Base-by-base conservation (phyloP, 129 eudicot genomes). In the Smallanthus sonchifolius region DNA sequence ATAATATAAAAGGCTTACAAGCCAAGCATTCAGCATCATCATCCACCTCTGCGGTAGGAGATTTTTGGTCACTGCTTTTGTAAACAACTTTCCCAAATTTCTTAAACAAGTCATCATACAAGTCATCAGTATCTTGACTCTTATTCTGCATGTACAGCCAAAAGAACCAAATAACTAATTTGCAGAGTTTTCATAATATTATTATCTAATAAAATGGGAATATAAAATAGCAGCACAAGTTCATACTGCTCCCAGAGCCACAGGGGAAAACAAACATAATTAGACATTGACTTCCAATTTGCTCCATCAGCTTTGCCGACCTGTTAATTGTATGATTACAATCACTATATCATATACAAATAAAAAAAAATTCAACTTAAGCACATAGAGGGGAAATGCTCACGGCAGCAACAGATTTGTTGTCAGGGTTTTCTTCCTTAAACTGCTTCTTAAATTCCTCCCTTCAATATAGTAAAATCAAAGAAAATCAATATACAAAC, bases 11-110 rank as follows among this genome's bases (percentile, higher is more conserved):
- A 74, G 45, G 69, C 96, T 83, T 84, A 95, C 99, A 95, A 42
- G 96, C 77, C 81, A 95, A 85, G 75, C 96, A 77, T 81, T 95
- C 96, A 72, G 97, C 97, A 81, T 95, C 99, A 69, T 95, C 97
- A 72, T 91, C 99, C 71, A 83, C 88, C 45, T 95, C 97, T 61
- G 87, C 87, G 28, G 47, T 76, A 72, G 90, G 86, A 76, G 92
- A 60, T 60, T 84, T 95, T 80, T 88, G 88, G 69, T 91, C 96
- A 43, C 81, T 88, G n/a, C 87, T 85, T 66, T 42, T 80, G 55
- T 49, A 95, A 35, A 95, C 99, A 64, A 95, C 99, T 70, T 95
- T 91, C 47, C 97, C 99, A 55, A 84, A 84, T 76, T 83, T 95
- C 67, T 88, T 72, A 45, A 91, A 84, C 69, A 95, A 65, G 69